Evolutionary conservation across 2,329 filamentous ascomycete species (phyloP).

Genomic region (Chaetothyriales sp.): DNA sequence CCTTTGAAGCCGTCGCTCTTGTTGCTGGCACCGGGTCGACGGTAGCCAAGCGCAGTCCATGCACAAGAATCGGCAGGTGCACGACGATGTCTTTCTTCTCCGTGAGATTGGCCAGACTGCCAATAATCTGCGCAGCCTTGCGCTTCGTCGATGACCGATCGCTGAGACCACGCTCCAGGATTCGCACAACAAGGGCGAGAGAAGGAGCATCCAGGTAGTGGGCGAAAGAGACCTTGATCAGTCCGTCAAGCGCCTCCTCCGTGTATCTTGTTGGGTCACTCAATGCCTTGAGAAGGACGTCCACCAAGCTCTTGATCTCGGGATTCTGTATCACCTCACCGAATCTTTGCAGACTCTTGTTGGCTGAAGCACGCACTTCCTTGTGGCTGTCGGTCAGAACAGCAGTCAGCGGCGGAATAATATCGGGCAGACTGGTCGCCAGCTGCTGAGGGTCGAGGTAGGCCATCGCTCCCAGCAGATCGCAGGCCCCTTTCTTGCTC

Average conservation of each 20-base stretch:
- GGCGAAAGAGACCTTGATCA: constrained; percentile 97
- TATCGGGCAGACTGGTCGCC: constrained; percentile 79
- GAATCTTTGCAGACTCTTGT: constrained; percentile 91
- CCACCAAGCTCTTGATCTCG: constrained; percentile 84
- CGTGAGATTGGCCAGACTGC: constrained; percentile 89
- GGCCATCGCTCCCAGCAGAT: constrained; percentile 93
- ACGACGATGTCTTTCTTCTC: constrained; percentile 86
- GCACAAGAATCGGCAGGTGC: constrained; percentile 82
- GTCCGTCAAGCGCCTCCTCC: constrained; percentile 76
- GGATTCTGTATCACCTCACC: constrained; percentile 97
- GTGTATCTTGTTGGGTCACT: constrained; percentile 97
- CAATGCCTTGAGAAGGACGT: constrained; percentile 82
- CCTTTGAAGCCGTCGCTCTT: constrained; percentile 87
- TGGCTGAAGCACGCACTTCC: constrained; percentile 80
- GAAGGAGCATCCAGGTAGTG: constrained; percentile 98
- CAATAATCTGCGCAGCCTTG: constrained; percentile 94
- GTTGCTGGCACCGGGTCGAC: constrained; percentile 95
- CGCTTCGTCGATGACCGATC: constrained; percentile 91
- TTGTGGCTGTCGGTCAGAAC: constrained; percentile 97
- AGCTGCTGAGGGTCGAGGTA: constrained; percentile 94
- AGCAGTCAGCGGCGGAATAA: constrained; percentile 85
- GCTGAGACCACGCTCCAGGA: constrained; percentile 77
- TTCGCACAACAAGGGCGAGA: constrained; percentile 82
- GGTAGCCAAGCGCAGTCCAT: constrained; percentile 72
- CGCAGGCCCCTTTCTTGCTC: constrained; percentile 95